Base-by-base conservation (phyloP, 148 eudicot genomes). In the Arctostaphylos glauca region DNA sequence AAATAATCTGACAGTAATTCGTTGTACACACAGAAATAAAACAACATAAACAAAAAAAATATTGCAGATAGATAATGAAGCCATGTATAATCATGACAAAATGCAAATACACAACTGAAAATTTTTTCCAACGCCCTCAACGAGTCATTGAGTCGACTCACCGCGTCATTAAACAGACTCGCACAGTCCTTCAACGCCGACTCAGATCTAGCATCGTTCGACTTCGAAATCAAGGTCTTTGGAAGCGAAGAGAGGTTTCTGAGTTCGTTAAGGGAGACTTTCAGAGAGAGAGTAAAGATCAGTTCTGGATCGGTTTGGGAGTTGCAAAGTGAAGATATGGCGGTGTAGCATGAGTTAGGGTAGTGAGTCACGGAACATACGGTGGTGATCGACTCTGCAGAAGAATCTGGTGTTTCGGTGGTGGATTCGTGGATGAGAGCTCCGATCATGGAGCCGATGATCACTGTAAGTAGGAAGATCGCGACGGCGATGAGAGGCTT, bases 181-280 rank as follows among this genome's bases (percentile, higher is more conserved):
- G 2, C 86, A 47, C 94, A 92, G 38, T 92, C 94, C 46, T 46
- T 72, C 71, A 90, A 50, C 55, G 91, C 91, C 48, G 87, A 80
- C 72, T 78, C 85, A 19, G 85, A 67, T 15, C 84, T 41, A 5
- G 60, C 49, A 19, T 87, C 90, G 23, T 81, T 84, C 4, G 83
- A 9, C 59, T 59, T 86, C 9, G 81, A 19, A 2, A 86, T 80
- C 76, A 90, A 53, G 23, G 54, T 71, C 50, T 81, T 77, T 8
- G 89, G 84, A 4, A 88, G 68, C 0, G 84, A 50, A 18, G 84
- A 46, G 16, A 89, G 82, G 54, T 78, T 82, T 8, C 14, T 6
- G 38, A 90, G 70, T 53, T 87, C 88, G 4, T 31, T 0, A 25
- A 81, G 0, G 3, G 89, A 78, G 48, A 81, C 82, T 46, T 50